Percentiles rank a stretch among this genome's conserved stretches.
phyloP scores from a whole-genome alignment of 1,139 yeast genomes.

The Debaryomyces udenii region DNA sequence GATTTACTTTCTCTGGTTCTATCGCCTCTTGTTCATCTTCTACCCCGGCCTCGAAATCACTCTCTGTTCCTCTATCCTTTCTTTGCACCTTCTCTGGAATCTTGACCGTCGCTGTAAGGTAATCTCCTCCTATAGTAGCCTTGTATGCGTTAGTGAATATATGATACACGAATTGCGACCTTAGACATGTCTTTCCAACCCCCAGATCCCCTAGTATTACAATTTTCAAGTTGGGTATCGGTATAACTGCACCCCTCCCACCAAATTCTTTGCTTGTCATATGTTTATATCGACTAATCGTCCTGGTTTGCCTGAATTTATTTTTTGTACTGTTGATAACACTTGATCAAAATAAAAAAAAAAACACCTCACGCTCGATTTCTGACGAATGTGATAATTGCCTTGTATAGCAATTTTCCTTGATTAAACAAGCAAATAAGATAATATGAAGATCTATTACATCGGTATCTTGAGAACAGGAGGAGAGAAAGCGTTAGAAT shows the following conservation, averaged over 20 bases:
- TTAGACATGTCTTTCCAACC: slow-evolving; percentile 63
- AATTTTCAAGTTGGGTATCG: slow-evolving; percentile 47
- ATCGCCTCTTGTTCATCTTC: not conserved
- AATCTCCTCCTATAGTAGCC: slow-evolving; percentile 67
- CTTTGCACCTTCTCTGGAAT: slow-evolving; percentile 3
- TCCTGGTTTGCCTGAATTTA: not conserved
- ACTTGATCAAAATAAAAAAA: slow-evolving; percentile 5
- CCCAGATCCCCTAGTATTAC: slow-evolving; percentile 63
- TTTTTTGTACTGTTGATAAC: slow-evolving; percentile 14
- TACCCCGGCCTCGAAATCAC: slow-evolving; percentile 5
- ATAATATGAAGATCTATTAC: slow-evolving; percentile 80
- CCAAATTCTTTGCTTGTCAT: slow-evolving; percentile 1
- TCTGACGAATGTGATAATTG: slow-evolving; percentile 1
- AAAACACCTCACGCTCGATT: slow-evolving; percentile 8
- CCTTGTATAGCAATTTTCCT: slow-evolving; percentile 1
- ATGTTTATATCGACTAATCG: not conserved
- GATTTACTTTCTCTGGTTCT: slow-evolving; percentile 29
- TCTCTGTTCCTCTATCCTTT: not conserved
- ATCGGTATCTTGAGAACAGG: slow-evolving; percentile 78
- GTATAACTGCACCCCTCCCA: slow-evolving; percentile 3
- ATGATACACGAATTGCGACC: slow-evolving; percentile 62
- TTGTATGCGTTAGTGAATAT: slow-evolving; percentile 60
- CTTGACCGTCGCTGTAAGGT: slow-evolving; percentile 48
- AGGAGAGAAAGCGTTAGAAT: slow-evolving; percentile 68
- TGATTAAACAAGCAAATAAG: not conserved